Percentiles rank a stretch among this genome's conserved stretches.
Conservation (phyloP, 2,329 filamentous ascomycete genomes). For the Nannizziopsis arthrosporioides region DNA sequence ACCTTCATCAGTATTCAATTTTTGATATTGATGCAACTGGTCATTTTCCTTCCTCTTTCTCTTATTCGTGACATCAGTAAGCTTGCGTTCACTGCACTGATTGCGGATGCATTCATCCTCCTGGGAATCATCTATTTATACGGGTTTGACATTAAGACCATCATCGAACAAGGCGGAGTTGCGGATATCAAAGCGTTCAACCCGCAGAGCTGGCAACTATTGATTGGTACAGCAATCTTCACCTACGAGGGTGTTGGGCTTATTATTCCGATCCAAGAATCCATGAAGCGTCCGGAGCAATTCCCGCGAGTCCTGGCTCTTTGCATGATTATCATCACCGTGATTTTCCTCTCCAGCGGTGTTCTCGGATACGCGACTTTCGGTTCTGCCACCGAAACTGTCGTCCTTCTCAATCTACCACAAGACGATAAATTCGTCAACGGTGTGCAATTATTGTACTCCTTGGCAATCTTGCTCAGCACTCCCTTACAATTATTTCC, state of each 20-base stretch:
- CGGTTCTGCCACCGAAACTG: conserved; percentile 87
- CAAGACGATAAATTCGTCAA: conserved; percentile 95
- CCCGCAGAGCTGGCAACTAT: conserved; percentile 81
- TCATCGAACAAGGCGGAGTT: conserved; percentile 59
- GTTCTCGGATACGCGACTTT: conserved; percentile 93
- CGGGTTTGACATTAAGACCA: conserved; percentile 84
- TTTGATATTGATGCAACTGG: conserved; percentile 87
- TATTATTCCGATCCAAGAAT: conserved; percentile 95
- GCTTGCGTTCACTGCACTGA: conserved; percentile 83
- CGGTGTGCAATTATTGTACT: conserved; percentile 90
- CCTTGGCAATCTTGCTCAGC: conserved; percentile 88
- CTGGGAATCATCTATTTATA: conserved; percentile 87
- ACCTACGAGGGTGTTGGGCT: conserved; percentile 96
- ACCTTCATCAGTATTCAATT: conserved; percentile 75
- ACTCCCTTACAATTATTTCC: conserved; percentile 96
- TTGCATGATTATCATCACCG: conserved; percentile 91
- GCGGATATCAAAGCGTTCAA: conserved; percentile 89
- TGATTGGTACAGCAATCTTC: conserved; percentile 98
- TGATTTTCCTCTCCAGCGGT: conserved; percentile 82
- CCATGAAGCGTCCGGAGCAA: conserved; percentile 81
- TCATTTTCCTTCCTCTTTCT: conserved; percentile 89
- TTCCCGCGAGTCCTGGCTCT: conserved; percentile 79
- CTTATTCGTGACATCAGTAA: conserved; percentile 94
- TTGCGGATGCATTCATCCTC: conserved; percentile 90
- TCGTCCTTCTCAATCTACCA: conserved; percentile 89